phyloP scores from a whole-genome alignment of 148 eudicot species.

The Dysphania ambrosioides region DNA sequence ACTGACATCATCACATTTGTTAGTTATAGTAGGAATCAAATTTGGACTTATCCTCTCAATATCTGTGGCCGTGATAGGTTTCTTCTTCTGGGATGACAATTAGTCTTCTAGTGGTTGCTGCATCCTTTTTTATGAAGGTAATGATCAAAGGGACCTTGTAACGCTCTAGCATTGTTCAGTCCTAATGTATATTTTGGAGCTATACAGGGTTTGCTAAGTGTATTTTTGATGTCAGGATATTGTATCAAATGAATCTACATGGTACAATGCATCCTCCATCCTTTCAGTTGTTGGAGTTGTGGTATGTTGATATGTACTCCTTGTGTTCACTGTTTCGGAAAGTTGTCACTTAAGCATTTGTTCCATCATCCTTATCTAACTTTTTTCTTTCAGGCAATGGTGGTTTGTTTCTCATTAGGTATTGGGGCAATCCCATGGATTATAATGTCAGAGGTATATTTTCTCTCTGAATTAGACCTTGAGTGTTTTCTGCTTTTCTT shows the following conservation, averaged over 20 bases:
- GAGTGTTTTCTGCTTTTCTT: background rate
- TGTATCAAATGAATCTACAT: constrained; percentile 46
- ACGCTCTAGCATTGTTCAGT: background rate
- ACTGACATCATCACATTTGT: background rate
- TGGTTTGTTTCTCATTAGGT: constrained; percentile 78
- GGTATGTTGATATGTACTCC: constrained; percentile 47
- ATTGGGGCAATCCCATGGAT: constrained; percentile 95
- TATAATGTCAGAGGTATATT: constrained; percentile 91
- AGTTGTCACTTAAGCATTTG: background rate
- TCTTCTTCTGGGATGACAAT: constrained; percentile 73
- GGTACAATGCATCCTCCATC: constrained; percentile 52
- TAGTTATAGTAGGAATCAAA: background rate
- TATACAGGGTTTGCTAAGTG: constrained; percentile 5
- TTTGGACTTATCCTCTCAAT: background rate
- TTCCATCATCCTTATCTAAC: background rate
- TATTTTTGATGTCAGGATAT: constrained; percentile 37
- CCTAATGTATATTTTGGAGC: background rate
- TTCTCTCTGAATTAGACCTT: background rate
- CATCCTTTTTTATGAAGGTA: constrained; percentile 79
- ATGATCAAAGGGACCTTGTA: background rate
- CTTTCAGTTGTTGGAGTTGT: constrained; percentile 79
- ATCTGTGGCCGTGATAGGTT: constrained; percentile 40
- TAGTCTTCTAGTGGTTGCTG: constrained; percentile 67
- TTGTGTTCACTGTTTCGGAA: background rate
- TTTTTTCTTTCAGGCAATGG: constrained; percentile 60